Evolutionary conservation across 495 filamentous ascomycete species (phyloP), one percentile per base, ranked within the genome.

Genomic region (Extremus antarcticus): DNA sequence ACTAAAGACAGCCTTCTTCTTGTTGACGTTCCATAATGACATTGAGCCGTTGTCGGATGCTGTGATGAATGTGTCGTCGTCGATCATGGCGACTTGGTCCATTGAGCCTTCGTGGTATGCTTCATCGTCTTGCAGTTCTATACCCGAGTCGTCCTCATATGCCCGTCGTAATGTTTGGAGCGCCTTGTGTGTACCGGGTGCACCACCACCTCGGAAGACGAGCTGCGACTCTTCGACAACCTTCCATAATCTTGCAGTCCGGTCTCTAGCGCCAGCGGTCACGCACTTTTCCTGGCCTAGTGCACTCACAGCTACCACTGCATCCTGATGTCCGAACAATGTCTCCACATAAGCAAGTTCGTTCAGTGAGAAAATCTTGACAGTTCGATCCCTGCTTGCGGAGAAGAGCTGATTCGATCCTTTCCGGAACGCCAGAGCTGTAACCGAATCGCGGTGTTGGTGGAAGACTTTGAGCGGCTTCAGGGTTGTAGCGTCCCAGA

Each of bases 191-290:
- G 20, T 53, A 25, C 61, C 48, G 21, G 62, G 56, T 3, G 83
- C 74, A 20, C 77, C 83, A 39, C 87, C 89, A 43, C 90, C 91
- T 39, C 91, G 84, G 70, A 97, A 98, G 1, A 97, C 90, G 3
- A 97, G 77, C 65, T 97, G 94, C 0, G 83, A 86, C 65, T 98
- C 92, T 54, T 98, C 92, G 23, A 89, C 82, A 1, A 97, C 90
- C 68, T 97, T 98, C 92, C 92, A 98, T 57, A 95, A 69, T 25
- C 92, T 76, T n/a, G 90, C 90, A 0, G 92, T 95, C 21, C 91
- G 83, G 66, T 98, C 92, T 48, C 91, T 77, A 25, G 85, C 85
- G 55, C 92, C 92, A 19, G 94, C 92, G 57, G 82, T 88, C 51
- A 97, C 76, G 67, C 92, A 96, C 32, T 88, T 82, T 69, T 98